Conservation (phyloP, 306 rosid species). For the Trichosanthes cucumerina region DNA sequence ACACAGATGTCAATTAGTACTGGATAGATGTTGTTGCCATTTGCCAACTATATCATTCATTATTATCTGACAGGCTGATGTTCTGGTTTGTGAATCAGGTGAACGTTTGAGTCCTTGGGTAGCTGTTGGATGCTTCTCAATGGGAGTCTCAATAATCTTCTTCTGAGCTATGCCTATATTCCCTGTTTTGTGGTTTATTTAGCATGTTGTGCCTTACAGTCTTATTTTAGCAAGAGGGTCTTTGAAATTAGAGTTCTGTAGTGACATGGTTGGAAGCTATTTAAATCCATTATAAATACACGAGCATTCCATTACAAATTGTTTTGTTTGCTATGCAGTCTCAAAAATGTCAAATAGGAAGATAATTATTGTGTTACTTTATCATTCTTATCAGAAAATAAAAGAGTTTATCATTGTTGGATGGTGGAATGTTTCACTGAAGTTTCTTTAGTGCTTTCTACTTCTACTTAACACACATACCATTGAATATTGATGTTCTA, state of each 20-base stretch:
- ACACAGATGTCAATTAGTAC: neutral
- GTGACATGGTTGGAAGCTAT: neutral
- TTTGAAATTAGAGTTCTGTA: neutral
- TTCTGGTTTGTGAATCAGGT: slow-evolving; percentile 33
- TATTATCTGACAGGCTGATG: slow-evolving; percentile 1
- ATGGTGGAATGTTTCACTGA: neutral
- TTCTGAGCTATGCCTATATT: slow-evolving; percentile 23
- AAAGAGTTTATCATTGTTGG: neutral
- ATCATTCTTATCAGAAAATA: neutral
- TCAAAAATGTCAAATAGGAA: neutral
- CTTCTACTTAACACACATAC: neutral
- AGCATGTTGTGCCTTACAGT: neutral
- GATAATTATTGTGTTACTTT: neutral
- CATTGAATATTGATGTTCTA: neutral
- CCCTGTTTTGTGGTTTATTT: slow-evolving; percentile 6
- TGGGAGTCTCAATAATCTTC: slow-evolving; percentile 52
- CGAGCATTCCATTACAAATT: neutral
- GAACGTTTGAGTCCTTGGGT: slow-evolving; percentile 68
- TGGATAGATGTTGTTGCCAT: neutral
- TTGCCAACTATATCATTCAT: neutral
- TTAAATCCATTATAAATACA: slow-evolving; percentile 8
- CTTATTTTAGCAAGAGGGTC: neutral
- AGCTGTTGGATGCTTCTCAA: slow-evolving; percentile 46
- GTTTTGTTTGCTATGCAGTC: neutral
- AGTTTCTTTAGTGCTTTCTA: neutral